Conservation (phyloP, 306 rosid genomes). For the Gastrolobium bilobum region DNA sequence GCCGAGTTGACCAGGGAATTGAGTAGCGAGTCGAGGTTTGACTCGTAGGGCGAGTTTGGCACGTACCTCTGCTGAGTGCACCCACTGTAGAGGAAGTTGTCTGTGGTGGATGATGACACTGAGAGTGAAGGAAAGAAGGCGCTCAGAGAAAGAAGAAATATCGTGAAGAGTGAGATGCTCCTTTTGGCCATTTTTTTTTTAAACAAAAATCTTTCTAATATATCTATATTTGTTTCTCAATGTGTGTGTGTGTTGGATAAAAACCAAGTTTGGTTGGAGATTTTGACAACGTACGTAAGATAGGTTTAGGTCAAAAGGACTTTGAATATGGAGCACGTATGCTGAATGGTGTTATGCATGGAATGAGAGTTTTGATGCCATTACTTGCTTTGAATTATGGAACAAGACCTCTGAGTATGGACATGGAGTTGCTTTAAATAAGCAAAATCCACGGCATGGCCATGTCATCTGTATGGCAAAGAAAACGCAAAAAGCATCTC, state of each 20-base stretch:
- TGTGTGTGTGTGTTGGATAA: not conserved
- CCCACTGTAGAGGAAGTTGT: constrained; percentile 70
- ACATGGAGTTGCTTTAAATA: constrained; percentile 50
- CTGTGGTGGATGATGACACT: constrained; percentile 54
- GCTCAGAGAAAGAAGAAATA: not conserved
- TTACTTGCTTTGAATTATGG: not conserved
- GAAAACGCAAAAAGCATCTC: constrained; percentile 9
- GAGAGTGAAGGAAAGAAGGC: constrained; percentile 19
- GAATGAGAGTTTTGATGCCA: not conserved
- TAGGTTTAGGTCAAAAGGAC: too few relatives aligned
- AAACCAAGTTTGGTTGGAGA: too few relatives aligned
- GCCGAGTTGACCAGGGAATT: constrained; percentile 91
- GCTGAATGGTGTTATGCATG: not conserved
- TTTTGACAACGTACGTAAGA: too few relatives aligned
- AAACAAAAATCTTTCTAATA: too few relatives aligned
- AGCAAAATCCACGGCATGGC: not conserved
- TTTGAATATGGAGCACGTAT: not conserved
- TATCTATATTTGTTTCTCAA: not conserved
- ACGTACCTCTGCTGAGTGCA: constrained; percentile 78
- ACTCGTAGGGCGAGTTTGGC: constrained; percentile 69
- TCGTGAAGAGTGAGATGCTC: not conserved
- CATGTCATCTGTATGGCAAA: not conserved
- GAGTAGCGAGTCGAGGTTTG: constrained; percentile 78
- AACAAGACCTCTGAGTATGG: constrained; percentile 40
- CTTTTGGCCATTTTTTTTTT: constrained; percentile 24